A percentile compares a stretch with the other conserved stretches of the same genome.
Conservation (phyloP, 148 eudicot genomes). For the Bassia scoparia region DNA sequence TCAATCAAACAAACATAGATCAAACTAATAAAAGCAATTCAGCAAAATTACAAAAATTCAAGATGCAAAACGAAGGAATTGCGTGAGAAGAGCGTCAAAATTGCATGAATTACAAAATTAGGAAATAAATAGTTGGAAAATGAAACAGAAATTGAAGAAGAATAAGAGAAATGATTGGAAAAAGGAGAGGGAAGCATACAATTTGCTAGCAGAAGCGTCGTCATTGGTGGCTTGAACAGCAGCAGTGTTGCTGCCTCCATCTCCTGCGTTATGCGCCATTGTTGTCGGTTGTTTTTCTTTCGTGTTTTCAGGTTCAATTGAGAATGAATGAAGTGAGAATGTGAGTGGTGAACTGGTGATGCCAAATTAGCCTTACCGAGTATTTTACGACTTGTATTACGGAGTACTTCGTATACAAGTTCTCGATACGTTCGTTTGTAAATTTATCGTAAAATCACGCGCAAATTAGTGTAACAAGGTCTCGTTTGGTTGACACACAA, state of each 20-base stretch:
- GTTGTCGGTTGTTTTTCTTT: not conserved
- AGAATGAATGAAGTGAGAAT: too few relatives aligned
- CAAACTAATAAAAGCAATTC: not conserved
- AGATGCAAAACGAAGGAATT: not conserved
- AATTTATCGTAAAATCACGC: too few relatives aligned
- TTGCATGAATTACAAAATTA: not conserved
- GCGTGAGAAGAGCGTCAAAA: too few relatives aligned
- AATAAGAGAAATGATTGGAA: not conserved
- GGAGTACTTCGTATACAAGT: too few relatives aligned
- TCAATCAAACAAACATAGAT: not conserved
- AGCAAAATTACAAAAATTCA: not conserved
- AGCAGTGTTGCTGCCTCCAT: conserved; percentile 66
- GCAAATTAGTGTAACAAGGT: too few relatives aligned
- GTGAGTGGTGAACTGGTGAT: too few relatives aligned
- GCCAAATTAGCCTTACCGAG: too few relatives aligned
- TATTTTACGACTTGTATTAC: too few relatives aligned
- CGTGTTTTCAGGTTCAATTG: too few relatives aligned
- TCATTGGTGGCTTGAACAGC: conserved; percentile 98
- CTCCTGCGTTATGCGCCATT: conserved; percentile 51
- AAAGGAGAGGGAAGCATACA: conserved; percentile 32
- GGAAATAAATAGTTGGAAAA: not conserved
- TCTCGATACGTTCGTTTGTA: too few relatives aligned
- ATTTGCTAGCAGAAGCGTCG: conserved; percentile 93
- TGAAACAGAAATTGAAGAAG: not conserved
- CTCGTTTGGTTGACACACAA: too few relatives aligned